A percentile compares a stretch with the other conserved stretches of the same genome.
Conservation (phyloP, 1,284 basidiomycete species). For the Rhodotorula sp. region DNA sequence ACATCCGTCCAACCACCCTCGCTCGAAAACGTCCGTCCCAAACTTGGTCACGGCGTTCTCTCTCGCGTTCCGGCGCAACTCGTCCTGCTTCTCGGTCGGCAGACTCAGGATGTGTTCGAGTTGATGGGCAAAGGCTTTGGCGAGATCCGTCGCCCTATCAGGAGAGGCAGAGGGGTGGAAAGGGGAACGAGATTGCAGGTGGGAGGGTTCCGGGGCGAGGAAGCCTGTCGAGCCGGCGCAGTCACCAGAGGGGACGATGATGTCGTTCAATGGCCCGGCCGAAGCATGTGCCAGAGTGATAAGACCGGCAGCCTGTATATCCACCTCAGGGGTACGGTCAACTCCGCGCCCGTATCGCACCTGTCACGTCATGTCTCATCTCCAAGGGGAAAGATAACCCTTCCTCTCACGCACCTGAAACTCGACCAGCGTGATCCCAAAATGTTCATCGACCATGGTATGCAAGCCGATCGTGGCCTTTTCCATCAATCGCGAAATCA, state of each 20-base stretch:
- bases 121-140: slow-evolving; percentile 67
- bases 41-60: slow-evolving; percentile 68
- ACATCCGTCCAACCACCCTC: slow-evolving; percentile 46
- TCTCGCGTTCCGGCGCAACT: slow-evolving; percentile 68
- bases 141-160: not conserved
- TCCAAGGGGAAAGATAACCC: too few relatives aligned
- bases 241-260: slow-evolving; percentile 82
- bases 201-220: slow-evolving; percentile 64
- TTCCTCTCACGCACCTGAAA: too few relatives aligned
- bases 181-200: not conserved
- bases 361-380: too few relatives aligned
- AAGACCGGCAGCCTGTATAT: slow-evolving; percentile 76
- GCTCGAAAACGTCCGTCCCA: slow-evolving; percentile 71
- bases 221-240: slow-evolving; percentile 63
- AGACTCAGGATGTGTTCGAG: slow-evolving; percentile 68
- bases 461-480: slow-evolving; percentile 79
- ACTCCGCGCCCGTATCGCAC: not conserved
- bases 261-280: slow-evolving; percentile 87
- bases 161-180: too few relatives aligned
- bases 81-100: slow-evolving; percentile 57
- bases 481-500: slow-evolving; percentile 67
- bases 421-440: slow-evolving; percentile 97
- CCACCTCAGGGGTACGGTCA: too few relatives aligned
- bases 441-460: slow-evolving; percentile 99
- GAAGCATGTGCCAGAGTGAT: slow-evolving; percentile 91